Evolutionary conservation across 495 filamentous ascomycete genomes (phyloP), one percentile per base, ranked within the genome.

Genomic region (Penicillium angulare): DNA sequence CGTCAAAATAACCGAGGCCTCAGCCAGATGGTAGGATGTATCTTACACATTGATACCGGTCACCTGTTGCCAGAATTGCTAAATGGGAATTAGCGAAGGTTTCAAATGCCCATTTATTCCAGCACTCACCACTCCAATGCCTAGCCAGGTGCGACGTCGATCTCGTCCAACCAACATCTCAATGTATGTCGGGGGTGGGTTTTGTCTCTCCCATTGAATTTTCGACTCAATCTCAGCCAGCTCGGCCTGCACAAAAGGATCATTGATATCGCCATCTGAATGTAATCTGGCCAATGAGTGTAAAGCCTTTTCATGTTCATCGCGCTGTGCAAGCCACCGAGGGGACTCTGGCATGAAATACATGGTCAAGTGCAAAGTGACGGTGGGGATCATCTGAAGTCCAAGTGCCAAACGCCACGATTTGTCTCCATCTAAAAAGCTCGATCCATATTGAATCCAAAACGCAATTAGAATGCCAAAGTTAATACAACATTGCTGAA

Each of bases 401-500:
- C 83, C 86, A 85, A 84, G 88, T 15, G 85, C 83, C 3, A 83
- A 84, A 5, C 86, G 75, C 72, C 88, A 90, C 1, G 84, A 83
- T 7, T 83, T 79, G 0, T 79, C 55, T 0, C 65, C 67, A 9
- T 47, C 35, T 0, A 74, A 42, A 5, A 85, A 84, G 3, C 63
- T 48, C 27, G 85, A 83, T 44, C 80, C 77, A 58, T 82, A 83
- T 18, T 76, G 76, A 39, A 81, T 74, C 56, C 83, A 72, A 58
- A 75, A 84, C 78, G 83, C 83, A 49, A 83, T 78, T 27, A 79
- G 66, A 34, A 81, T 79, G 66, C 85, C 85, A 73, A 81, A 86
- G 72, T 87, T 85, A 42, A 91, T 89, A 21, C 86, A 84, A 52
- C 85, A 79, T 67, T 90, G 87, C 54, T 90, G 86, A 50, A 89